These are phyloP conservation scores for Cercophora samala DNA, from an alignment of 495 filamentous ascomycete species.

Conservation along the genomic window DNA sequence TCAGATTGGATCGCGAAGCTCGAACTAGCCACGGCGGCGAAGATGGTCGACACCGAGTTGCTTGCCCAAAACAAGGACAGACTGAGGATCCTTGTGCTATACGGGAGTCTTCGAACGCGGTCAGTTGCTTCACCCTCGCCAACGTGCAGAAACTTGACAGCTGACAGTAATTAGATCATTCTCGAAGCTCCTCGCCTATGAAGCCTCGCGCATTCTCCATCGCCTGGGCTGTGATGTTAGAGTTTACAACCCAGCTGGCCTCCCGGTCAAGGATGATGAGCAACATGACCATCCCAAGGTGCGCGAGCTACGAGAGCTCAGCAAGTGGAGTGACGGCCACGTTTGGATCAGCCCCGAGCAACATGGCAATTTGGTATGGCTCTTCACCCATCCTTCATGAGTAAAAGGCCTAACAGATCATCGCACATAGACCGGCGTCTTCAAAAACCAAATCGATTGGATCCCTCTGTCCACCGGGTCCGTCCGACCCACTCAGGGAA, in stretches of 20 bases:
- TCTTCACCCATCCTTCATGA: background rate
- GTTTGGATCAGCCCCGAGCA: slow-evolving; percentile 69
- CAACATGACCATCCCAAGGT: slow-evolving; percentile 59
- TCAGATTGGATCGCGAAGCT: slow-evolving; percentile 56
- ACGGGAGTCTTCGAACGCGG: slow-evolving; percentile 57
- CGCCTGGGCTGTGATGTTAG: slow-evolving; percentile 67
- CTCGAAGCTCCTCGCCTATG: slow-evolving; percentile 58
- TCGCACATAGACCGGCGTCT: slow-evolving; percentile 56
- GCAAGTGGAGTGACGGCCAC: slow-evolving; percentile 66
- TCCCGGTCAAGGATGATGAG: slow-evolving; percentile 63
- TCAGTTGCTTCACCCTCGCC: slow-evolving; percentile 19
- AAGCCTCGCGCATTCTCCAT: slow-evolving; percentile 60
- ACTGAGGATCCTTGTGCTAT: slow-evolving; percentile 60
- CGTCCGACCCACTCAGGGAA: slow-evolving; percentile 66
- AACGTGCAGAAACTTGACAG: background rate
- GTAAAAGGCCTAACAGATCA: background rate
- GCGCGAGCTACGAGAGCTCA: slow-evolving; percentile 61
- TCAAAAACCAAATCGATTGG: slow-evolving; percentile 79
- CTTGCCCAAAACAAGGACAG: slow-evolving; percentile 42
- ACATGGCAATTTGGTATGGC: slow-evolving; percentile 61
- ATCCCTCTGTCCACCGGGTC: slow-evolving; percentile 61
- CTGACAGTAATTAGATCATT: slow-evolving; percentile 48
- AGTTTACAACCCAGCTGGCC: slow-evolving; percentile 57
- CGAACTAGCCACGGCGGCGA: slow-evolving; percentile 53
- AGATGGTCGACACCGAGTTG: slow-evolving; percentile 49